Base-by-base conservation (phyloP, 768 basidiomycete genomes). In the Nidularia pulvinata region DNA sequence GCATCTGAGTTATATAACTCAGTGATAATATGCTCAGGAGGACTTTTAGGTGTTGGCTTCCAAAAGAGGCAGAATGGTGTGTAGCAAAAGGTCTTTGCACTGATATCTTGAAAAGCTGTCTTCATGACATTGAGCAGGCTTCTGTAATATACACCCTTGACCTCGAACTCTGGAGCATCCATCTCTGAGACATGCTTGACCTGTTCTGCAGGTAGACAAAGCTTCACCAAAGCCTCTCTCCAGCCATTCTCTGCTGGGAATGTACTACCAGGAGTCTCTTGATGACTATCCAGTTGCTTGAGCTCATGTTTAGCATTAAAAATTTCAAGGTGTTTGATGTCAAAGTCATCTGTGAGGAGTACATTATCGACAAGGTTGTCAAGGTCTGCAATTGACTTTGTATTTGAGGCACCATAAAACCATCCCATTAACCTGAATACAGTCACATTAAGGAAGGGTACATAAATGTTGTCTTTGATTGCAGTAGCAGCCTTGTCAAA, bases 141-240 rank as follows among this genome's bases (percentile, higher is more conserved):
- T 13, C 68, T 65, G 36, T 70, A 60, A 42, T 58, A 57, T 2
- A 77, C 36, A 7, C 65, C 66, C 1, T 48, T 32, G n/a, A 78
- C 61, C 7, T 59, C 50, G 43, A 73, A 66, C 2, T 51, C 49
- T 1, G 69, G 71, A 4, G 71, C 69, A 14, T 55, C 55, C 0
- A 19, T 59, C 50, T 73, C 69, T 0, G 58, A 57, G 4, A 6
- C 1, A n/a, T 60, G 55, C 19, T 56, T 62, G 6, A 56, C 45
- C 4, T 57, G 34, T 3, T 61, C 60, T 10, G 54, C 53, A 2
- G 55, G 71, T 32, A 59, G 66, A 7, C 30, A 48, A 33, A 61
- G 67, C 51, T 51, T 61, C 16, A 65, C 66, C 7, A 52, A 58
- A 0, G 49, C 53, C 16, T 52, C 57, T 4, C 46, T 59, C 68